Conservation (phyloP, 306 rosid species). For the Pterocarpus santalinus region DNA sequence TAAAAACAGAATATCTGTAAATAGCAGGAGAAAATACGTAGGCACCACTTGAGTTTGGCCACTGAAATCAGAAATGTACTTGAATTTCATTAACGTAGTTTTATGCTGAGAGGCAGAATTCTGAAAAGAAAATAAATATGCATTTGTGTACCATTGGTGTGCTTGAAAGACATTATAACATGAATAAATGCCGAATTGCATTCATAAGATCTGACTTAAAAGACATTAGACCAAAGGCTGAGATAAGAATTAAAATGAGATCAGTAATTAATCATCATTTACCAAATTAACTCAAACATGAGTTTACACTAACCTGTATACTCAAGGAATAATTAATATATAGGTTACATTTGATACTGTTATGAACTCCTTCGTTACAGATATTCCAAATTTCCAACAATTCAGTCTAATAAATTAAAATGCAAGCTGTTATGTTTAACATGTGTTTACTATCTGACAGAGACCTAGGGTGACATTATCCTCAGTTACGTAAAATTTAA, state of each 20-base stretch:
- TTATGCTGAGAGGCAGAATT: not conserved
- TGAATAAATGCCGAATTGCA: not conserved
- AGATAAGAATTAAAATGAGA: constrained; percentile 24
- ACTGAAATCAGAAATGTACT: constrained; percentile 29
- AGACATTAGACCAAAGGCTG: constrained; percentile 6
- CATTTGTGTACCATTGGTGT: not conserved
- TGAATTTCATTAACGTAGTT: constrained; percentile 12
- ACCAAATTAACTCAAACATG: constrained; percentile 9
- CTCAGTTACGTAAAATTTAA: constrained; percentile 22
- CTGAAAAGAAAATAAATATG: not conserved
- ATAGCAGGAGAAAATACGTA: constrained; percentile 28
- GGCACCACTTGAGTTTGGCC: constrained; percentile 21
- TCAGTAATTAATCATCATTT: constrained; percentile 23
- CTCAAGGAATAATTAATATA: not conserved
- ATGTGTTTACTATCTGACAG: constrained; percentile 19
- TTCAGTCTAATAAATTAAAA: constrained; percentile 21
- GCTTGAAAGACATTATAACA: not conserved
- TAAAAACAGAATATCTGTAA: not conserved
- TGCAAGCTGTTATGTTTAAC: constrained; percentile 13
- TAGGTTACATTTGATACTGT: not conserved
- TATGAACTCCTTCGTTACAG: constrained; percentile 25
- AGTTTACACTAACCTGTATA: constrained; percentile 9
- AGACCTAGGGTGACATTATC: constrained; percentile 33
- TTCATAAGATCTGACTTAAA: not conserved
- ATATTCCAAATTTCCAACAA: constrained; percentile 22